phyloP scores from a whole-genome alignment of 192 early-diverging fungal genomes.

The Haplosporangium gracile region DNA sequence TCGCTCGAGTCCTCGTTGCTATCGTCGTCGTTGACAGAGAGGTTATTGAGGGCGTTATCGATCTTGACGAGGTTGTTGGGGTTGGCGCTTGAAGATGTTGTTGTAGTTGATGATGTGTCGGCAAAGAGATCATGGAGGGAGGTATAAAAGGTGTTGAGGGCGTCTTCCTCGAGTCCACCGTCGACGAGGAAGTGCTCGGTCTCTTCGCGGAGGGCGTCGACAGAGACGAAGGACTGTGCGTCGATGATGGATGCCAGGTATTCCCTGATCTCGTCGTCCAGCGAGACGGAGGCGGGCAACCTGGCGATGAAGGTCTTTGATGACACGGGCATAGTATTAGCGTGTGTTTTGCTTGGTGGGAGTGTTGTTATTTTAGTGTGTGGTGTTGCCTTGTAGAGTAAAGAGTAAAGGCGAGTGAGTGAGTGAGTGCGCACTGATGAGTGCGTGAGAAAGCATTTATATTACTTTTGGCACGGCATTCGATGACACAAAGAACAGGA shows the following conservation, averaged over 20 bases:
- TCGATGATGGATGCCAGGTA: constrained; percentile 47
- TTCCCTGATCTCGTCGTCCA: constrained; percentile 51
- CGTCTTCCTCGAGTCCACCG: constrained; percentile 66
- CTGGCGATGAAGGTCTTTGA: constrained; percentile 43
- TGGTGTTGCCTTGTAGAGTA: not conserved
- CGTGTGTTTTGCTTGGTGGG: not conserved
- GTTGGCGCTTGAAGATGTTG: not conserved
- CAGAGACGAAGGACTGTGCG: constrained; percentile 37
- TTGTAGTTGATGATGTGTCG: not conserved
- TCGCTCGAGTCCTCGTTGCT: constrained; percentile 22
- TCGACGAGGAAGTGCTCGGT: constrained; percentile 75
- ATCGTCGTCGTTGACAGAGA: constrained; percentile 26
- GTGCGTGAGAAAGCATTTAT: not conserved
- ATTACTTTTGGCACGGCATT: not conserved
- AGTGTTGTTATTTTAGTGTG: not conserved
- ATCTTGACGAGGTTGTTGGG: constrained; percentile 14
- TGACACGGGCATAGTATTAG: constrained; percentile 21
- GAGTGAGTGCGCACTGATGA: no score
- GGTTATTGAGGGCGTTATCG: constrained; percentile 11
- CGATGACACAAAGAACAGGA: not conserved
- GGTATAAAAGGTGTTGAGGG: constrained; percentile 63
- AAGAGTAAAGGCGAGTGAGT: not conserved
- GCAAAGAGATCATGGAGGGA: constrained; percentile 17
- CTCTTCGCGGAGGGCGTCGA: constrained; percentile 69
- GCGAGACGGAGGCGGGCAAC: constrained; percentile 31